Evolutionary conservation across 768 basidiomycete species (phyloP).

Genomic region (Mycena haematopus): DNA sequence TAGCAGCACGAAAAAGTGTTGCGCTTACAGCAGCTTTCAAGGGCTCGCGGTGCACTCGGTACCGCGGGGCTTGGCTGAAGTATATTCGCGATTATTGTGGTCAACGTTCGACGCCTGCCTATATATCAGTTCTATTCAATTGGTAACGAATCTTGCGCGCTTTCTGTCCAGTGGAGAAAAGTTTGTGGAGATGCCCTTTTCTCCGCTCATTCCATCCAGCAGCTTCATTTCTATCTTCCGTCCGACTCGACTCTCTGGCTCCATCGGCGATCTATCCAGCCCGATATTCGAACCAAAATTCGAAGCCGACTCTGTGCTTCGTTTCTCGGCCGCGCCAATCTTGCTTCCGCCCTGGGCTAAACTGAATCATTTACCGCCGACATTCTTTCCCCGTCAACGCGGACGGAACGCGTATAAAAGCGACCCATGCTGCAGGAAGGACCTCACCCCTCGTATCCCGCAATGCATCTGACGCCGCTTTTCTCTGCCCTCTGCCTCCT

Average conservation of each 20-base stretch:
- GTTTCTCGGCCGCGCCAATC: slow-evolving; percentile 12
- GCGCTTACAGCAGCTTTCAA: background rate
- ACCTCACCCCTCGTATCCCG: background rate
- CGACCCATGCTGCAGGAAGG: background rate
- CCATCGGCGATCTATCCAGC: background rate
- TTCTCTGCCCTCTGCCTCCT: slow-evolving; percentile 11
- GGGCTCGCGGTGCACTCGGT: background rate
- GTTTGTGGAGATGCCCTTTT: background rate
- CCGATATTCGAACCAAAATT: slow-evolving; percentile 1
- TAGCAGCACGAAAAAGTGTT: background rate
- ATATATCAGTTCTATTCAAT: too few species aligned
- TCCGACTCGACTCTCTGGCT: background rate
- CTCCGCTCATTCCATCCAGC: background rate
- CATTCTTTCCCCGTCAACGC: background rate
- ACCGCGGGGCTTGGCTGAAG: background rate
- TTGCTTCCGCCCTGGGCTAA: slow-evolving; percentile 16
- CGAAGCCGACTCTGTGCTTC: slow-evolving; percentile 3
- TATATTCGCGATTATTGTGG: background rate
- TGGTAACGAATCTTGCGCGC: too few species aligned
- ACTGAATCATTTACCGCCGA: background rate
- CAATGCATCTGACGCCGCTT: slow-evolving; percentile 21
- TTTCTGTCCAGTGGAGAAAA: background rate
- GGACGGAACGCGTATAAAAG: slow-evolving; percentile 11
- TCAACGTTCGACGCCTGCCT: too few species aligned
- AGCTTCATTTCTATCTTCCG: background rate